Evolutionary conservation across 140 eudicot species (phyloP).

Genomic region (Ambrosia hybrid): DNA sequence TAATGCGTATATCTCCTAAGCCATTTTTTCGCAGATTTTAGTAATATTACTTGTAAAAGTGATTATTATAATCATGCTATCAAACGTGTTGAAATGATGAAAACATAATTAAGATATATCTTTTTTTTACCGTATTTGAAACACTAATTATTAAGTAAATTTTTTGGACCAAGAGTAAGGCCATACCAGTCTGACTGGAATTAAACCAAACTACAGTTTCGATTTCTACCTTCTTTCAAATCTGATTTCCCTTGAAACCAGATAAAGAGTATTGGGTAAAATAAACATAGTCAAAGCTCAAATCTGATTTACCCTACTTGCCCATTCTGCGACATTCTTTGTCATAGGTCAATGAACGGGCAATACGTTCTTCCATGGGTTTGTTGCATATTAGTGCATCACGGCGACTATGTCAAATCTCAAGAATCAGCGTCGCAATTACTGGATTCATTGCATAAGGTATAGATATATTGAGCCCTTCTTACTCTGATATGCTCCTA

Average conservation of each 20-base stretch:
- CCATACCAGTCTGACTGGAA: neutral
- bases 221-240: neutral
- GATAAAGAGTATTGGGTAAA: neutral
- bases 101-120: neutral
- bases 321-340: neutral
- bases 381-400: constrained; percentile 60
- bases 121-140: neutral
- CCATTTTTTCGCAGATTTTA: neutral
- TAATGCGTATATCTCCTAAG: no score
- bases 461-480: constrained; percentile 21
- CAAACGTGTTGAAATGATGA: neutral
- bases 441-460: constrained; percentile 74
- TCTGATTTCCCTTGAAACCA: neutral
- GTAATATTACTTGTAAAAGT: neutral
- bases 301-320: no score
- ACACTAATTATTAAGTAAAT: neutral
- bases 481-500: neutral
- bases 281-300: neutral
- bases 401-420: constrained; percentile 50
- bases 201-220: neutral
- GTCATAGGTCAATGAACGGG: constrained; percentile 60
- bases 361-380: constrained; percentile 78
- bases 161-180: neutral
- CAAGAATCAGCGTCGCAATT: constrained; percentile 61
- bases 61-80: neutral